Percentiles rank a stretch among this genome's conserved stretches.
These are phyloP conservation scores for Cystoisospora suis DNA, from an alignment of 169 alveolate genomes.

Conservation along the genomic window DNA sequence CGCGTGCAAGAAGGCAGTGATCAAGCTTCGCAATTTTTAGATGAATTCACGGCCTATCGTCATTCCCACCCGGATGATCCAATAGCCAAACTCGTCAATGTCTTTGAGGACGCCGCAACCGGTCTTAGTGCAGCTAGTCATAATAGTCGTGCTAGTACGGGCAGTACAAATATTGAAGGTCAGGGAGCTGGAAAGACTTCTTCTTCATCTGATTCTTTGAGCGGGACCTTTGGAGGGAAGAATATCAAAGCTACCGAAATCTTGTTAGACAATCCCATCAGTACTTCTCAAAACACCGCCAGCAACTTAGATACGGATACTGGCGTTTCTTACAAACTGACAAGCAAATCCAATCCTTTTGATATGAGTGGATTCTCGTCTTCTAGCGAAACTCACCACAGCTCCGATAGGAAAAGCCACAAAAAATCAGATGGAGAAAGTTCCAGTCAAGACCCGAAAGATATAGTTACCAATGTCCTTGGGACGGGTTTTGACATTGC, in stretches of 20 bases:
- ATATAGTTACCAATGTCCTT: background rate
- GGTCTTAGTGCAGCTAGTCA: background rate
- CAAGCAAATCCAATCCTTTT: conserved; percentile 6
- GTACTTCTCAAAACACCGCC: too few species aligned
- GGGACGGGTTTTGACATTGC: conserved; percentile 24
- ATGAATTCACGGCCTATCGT: background rate
- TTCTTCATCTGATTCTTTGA: too few species aligned
- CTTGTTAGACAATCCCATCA: too few species aligned
- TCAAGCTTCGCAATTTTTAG: conserved; percentile 12
- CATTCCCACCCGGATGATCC: conserved; percentile 7
- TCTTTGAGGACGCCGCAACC: conserved; percentile 4
- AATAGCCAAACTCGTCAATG: background rate
- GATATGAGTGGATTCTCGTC: background rate
- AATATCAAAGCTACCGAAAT: too few species aligned
- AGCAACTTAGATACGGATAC: too few species aligned
- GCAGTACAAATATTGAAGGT: background rate
- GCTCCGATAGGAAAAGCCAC: too few species aligned
- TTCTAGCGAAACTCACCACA: too few species aligned
- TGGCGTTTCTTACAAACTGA: background rate
- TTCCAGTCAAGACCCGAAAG: background rate
- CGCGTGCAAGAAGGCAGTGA: conserved; percentile 29
- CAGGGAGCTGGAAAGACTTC: too few species aligned
- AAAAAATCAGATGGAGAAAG: too few species aligned
- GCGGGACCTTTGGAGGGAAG: too few species aligned
- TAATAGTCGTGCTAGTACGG: background rate